Evolutionary conservation across 2,329 filamentous ascomycete genomes (phyloP), one percentile per base, ranked within the genome.

Genomic region (Pseudocercospora fuligena): DNA sequence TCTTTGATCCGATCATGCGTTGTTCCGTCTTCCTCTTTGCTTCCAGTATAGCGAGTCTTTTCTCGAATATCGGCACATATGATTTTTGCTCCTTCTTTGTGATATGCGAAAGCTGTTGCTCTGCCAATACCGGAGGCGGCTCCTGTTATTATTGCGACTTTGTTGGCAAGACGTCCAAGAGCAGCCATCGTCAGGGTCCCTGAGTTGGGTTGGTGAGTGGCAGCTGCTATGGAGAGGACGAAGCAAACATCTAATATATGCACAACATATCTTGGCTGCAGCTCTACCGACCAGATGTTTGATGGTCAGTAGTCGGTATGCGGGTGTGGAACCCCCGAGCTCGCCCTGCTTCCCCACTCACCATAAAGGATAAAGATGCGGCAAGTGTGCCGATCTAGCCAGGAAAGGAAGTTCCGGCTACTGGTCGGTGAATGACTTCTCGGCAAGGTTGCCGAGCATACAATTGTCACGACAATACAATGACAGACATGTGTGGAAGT

Each of bases 1-100:
- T 72, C 57, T 29, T 57, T 61, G 54, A 78, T 75, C 7, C 73
- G 70, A 47, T 79, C 78, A 59, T 79, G 73, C 0, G 78, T 77
- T 0, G 77, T 77, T 27, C 70, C 61, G 2, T 66, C 58, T 57
- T 75, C 77, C 33, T 68, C 66, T 14, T 31, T 31, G 58, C 64
- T 69, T 19, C 57, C 62, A 2, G 58, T 49, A 59, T 65, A 68
- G 49, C 62, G 70, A 9, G 69, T 67, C n/a, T 23, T 57, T 58
- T 72, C 70, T 14, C 69, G 67, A 9, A 75, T 65, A 63, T 76
- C 75, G 53, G 72, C 74, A 64, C 73, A 75, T 53, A 75, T 71
- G 1, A 77, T 63, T 21, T 67, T 68, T 2, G 73, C 72, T 23
- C 74, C 74, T 69, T 76, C 69, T 56, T 63, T 68, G 23, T 67